A percentile compares a stretch with the other conserved stretches of the same genome.
These are phyloP conservation scores for Penicillium canescens DNA, from an alignment of 495 filamentous ascomycete species.

Conservation along the genomic window DNA sequence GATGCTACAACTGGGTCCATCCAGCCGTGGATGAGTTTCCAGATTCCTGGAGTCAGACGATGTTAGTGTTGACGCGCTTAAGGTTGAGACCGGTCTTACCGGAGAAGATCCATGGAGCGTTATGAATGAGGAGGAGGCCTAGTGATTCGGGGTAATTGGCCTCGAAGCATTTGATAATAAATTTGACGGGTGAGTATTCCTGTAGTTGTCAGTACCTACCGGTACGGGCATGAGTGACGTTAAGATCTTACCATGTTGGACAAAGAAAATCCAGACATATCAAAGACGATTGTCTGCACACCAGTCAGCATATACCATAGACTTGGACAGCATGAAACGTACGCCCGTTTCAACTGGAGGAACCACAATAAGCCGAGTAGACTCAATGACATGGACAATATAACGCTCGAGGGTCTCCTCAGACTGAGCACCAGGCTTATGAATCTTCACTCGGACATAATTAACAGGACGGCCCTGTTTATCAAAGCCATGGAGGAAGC, in stretches of 20 bases:
- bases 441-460: conserved; percentile 73
- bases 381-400: conserved; percentile 87
- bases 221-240: too few relatives aligned
- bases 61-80: neutral
- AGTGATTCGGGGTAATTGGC: conserved; percentile 90
- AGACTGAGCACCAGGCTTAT: conserved; percentile 76
- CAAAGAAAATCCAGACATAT: conserved; percentile 74
- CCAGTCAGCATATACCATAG: conserved; percentile 1
- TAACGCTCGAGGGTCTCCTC: conserved; percentile 76
- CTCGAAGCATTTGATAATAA: conserved; percentile 95
- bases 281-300: conserved; percentile 72
- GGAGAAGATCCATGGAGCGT: conserved; percentile 89
- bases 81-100: conserved; percentile 39
- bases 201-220: conserved; percentile 23
- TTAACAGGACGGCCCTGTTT: conserved; percentile 77
- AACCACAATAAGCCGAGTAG: conserved; percentile 68
- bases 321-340: conserved; percentile 33
- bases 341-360: conserved; percentile 81
- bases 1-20: conserved; percentile 87
- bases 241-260: conserved; percentile 73
- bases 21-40: conserved; percentile 87
- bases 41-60: conserved; percentile 50
- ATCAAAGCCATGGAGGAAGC: conserved; percentile 80
- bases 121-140: conserved; percentile 82
- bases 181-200: conserved; percentile 91